phyloP scores from a whole-genome alignment of 495 filamentous ascomycete species.

The Penicillium paxilli region DNA sequence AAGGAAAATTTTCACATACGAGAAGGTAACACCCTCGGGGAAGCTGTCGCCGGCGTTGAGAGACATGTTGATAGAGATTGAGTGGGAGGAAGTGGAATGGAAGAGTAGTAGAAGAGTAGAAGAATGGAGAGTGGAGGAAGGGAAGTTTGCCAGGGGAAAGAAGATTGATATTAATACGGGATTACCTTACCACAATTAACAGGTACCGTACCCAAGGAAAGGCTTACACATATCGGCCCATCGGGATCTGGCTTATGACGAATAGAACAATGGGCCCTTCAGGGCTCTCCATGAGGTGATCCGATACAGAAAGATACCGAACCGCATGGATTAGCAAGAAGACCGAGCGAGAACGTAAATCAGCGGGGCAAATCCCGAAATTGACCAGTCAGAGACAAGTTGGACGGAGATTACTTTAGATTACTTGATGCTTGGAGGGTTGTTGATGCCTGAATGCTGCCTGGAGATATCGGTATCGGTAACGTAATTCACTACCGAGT shows the following conservation, averaged over 20 bases:
- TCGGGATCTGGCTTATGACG: slow-evolving; percentile 27
- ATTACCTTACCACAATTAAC: not conserved
- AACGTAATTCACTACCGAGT: too few species aligned
- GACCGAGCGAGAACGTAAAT: slow-evolving; percentile 37
- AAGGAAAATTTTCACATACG: slow-evolving; percentile 44
- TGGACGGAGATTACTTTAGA: too few species aligned
- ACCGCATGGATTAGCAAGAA: slow-evolving; percentile 42
- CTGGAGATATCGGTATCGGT: too few species aligned
- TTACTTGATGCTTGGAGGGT: too few species aligned
- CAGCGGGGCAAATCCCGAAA: slow-evolving; percentile 5
- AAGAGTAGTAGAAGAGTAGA: slow-evolving; percentile 14
- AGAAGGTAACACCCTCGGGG: slow-evolving; percentile 75
- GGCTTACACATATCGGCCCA: slow-evolving; percentile 35
- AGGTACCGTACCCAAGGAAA: not conserved
- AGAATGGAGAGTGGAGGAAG: slow-evolving; percentile 11
- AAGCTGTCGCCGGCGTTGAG: slow-evolving; percentile 82
- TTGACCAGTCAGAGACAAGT: too few species aligned
- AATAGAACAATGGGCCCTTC: slow-evolving; percentile 16
- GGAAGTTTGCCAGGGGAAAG: slow-evolving; percentile 4
- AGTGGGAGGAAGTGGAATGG: slow-evolving; percentile 1
- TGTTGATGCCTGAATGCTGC: too few species aligned
- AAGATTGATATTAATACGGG: slow-evolving; percentile 18
- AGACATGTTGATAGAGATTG: slow-evolving; percentile 53
- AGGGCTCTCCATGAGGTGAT: slow-evolving; percentile 40
- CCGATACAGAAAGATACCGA: slow-evolving; percentile 48